phyloP scores from a whole-genome alignment of 2,329 filamentous ascomycete genomes.

The Akanthomyces dipterigenus region DNA sequence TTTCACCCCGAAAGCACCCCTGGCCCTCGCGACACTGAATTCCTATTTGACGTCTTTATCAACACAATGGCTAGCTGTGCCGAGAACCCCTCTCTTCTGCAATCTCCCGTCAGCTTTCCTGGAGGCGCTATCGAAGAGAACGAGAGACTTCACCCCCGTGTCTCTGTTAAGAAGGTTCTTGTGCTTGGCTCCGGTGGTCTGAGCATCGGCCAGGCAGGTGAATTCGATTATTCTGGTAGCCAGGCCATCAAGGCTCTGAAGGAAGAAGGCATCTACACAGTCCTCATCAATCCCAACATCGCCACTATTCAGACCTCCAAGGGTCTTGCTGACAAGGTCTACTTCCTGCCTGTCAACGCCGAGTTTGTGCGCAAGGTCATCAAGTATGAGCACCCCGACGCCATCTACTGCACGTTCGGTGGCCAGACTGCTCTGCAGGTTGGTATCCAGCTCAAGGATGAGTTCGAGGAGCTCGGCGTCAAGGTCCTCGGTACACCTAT shows the following conservation, averaged over 20 bases:
- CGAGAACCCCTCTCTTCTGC: slow-evolving; percentile 58
- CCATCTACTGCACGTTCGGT: slow-evolving; percentile 96
- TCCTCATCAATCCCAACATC: slow-evolving; percentile 98
- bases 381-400: slow-evolving; percentile 85
- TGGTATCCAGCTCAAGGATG: slow-evolving; percentile 94
- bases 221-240: slow-evolving; percentile 97
- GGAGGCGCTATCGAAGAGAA: slow-evolving; percentile 79
- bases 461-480: slow-evolving; percentile 87
- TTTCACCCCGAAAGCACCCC: slow-evolving; percentile 98
- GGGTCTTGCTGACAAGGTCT: slow-evolving; percentile 95
- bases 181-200: slow-evolving; percentile 91
- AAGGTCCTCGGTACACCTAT: slow-evolving; percentile 94
- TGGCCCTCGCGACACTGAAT: slow-evolving; percentile 91
- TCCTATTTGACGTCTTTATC: slow-evolving; percentile 95
- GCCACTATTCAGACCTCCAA: slow-evolving; percentile 98
- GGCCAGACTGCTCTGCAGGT: slow-evolving; percentile 96
- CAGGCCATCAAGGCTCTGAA: slow-evolving; percentile 98
- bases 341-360: slow-evolving; percentile 93
- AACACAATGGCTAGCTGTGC: slow-evolving; percentile 70
- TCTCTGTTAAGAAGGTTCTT: slow-evolving; percentile 88
- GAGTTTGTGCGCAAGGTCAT: slow-evolving; percentile 98
- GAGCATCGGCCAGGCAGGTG: slow-evolving; percentile 94
- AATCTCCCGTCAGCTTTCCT: slow-evolving; percentile 74
- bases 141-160: slow-evolving; percentile 64
- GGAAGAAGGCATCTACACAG: slow-evolving; percentile 95